Percentiles rank a stretch among this genome's conserved stretches.
phyloP scores from a whole-genome alignment of 1,284 basidiomycete genomes.

The Sporisorium reilianum region DNA sequence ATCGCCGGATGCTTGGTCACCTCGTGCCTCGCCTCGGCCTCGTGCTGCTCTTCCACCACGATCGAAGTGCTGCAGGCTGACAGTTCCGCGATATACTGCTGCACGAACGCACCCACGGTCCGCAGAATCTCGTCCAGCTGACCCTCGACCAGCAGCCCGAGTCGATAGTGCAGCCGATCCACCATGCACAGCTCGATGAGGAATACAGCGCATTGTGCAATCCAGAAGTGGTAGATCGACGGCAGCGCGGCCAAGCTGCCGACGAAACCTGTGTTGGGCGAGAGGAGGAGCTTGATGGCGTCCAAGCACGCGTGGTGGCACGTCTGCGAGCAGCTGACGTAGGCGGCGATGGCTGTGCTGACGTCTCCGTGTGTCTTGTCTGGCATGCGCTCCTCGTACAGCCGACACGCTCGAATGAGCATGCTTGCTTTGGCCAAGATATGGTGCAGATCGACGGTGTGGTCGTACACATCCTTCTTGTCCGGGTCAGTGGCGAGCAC shows the following conservation, averaged over 20 bases:
- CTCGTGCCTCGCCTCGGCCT: not conserved
- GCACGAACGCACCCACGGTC: conserved; percentile 5
- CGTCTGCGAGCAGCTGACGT: not conserved
- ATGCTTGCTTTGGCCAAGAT: conserved; percentile 10
- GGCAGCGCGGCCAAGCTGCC: conserved; percentile 20
- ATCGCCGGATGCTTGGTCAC: conserved; percentile 21
- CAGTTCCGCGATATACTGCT: conserved; percentile 20
- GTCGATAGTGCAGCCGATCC: conserved; percentile 13
- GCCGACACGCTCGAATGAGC: conserved; percentile 12
- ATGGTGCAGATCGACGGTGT: conserved; percentile 23
- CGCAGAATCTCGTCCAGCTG: conserved; percentile 20
- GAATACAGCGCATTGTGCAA: conserved; percentile 8
- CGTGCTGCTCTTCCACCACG: not conserved
- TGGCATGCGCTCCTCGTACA: not conserved
- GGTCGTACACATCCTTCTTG: conserved; percentile 20
- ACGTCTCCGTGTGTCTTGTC: not conserved
- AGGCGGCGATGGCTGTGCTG: not conserved
- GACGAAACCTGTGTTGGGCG: not conserved
- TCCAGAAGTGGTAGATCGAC: conserved; percentile 30
- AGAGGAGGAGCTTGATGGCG: conserved; percentile 3
- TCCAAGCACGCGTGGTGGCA: conserved; percentile 25
- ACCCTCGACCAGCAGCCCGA: conserved; percentile 14
- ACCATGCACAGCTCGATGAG: conserved; percentile 16
- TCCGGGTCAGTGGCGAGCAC: conserved; percentile 14
- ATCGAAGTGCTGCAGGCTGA: conserved; percentile 8